Evolutionary conservation across 257 asterid species (phyloP).

Genomic region (Salvia hispanica): DNA sequence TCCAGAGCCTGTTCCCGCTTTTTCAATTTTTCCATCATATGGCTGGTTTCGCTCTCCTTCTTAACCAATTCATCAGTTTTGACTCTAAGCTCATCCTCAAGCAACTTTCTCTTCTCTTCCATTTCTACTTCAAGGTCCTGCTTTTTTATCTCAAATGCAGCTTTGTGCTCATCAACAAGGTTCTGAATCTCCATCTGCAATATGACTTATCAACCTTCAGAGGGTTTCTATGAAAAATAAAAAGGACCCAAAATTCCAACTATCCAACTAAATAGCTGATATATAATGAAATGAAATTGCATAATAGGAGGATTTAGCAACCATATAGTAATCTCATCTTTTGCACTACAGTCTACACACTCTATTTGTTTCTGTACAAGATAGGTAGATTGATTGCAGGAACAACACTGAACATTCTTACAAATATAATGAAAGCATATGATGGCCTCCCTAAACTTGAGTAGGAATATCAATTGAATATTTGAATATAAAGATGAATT

Average conservation of each 20-base stretch:
- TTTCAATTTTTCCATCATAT: constrained; percentile 65
- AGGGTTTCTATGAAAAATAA: constrained; percentile 2
- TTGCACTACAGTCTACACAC: neutral
- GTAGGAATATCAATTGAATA: neutral
- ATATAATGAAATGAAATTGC: constrained; percentile 1
- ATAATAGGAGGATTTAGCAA: neutral
- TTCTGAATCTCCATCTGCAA: constrained; percentile 77
- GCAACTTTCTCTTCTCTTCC: constrained; percentile 50
- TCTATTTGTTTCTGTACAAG: neutral
- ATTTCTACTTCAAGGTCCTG: constrained; percentile 64
- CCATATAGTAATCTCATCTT: neutral
- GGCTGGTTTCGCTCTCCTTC: constrained; percentile 59
- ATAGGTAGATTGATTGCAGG: neutral
- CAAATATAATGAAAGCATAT: neutral
- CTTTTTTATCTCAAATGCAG: constrained; percentile 47
- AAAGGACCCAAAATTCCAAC: neutral
- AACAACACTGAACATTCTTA: constrained; percentile 2
- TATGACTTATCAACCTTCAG: constrained; percentile 14
- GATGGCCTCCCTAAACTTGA: neutral
- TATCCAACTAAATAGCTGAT: neutral
- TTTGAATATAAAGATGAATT: neutral
- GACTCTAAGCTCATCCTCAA: constrained; percentile 58
- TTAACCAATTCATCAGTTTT: constrained; percentile 50
- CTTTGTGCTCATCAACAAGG: constrained; percentile 62
- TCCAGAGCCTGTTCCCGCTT: constrained; percentile 63